Evolutionary conservation across 2,329 filamentous ascomycete genomes (phyloP).

Genomic region (Plectosphaerella cucumerina): DNA sequence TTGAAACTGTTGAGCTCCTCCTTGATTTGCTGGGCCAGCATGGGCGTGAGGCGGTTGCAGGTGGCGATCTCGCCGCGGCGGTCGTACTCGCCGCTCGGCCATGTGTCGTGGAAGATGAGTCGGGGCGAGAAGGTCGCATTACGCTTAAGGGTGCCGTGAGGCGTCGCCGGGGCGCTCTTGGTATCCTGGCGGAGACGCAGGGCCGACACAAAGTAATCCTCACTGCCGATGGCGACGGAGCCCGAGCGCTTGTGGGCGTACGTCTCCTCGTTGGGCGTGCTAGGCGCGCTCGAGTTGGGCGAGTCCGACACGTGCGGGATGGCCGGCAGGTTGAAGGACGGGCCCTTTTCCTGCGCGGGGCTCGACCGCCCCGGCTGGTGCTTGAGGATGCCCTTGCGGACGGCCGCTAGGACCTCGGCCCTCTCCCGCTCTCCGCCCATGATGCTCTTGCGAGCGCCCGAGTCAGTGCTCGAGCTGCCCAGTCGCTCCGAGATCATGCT

Average conservation of each 20-base stretch:
- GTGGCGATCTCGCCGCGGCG: conserved; percentile 93
- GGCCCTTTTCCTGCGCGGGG: conserved; percentile 8
- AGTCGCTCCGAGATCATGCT: conserved; percentile 44
- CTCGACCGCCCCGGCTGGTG: conserved; percentile 43
- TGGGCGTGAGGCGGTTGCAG: conserved; percentile 94
- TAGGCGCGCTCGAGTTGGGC: conserved; percentile 79
- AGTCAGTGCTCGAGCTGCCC: conserved; percentile 56
- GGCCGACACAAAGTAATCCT: conserved; percentile 85
- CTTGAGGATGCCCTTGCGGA: conserved; percentile 95
- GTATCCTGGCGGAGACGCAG: conserved; percentile 70
- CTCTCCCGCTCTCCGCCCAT: conserved; percentile 86
- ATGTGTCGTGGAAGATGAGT: conserved; percentile 93
- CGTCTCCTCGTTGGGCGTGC: conserved; percentile 78
- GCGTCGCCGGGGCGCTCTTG: conserved; percentile 77
- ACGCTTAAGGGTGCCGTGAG: conserved; percentile 60
- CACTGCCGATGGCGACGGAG: conserved; percentile 70
- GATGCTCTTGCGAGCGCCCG: conserved; percentile 76
- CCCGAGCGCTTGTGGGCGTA: conserved; percentile 63
- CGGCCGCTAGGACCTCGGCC: conserved; percentile 84
- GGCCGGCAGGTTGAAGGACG: conserved; percentile 41
- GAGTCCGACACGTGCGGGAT: conserved; percentile 68
- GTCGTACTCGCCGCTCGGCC: conserved; percentile 94
- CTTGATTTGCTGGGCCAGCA: conserved; percentile 98
- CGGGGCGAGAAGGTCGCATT: conserved; percentile 81
- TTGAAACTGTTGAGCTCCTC: conserved; percentile 99